A percentile compares a stretch with the other conserved stretches of the same genome.
phyloP scores from a whole-genome alignment of 2,329 filamentous ascomycete species.

The Nemania abortiva region DNA sequence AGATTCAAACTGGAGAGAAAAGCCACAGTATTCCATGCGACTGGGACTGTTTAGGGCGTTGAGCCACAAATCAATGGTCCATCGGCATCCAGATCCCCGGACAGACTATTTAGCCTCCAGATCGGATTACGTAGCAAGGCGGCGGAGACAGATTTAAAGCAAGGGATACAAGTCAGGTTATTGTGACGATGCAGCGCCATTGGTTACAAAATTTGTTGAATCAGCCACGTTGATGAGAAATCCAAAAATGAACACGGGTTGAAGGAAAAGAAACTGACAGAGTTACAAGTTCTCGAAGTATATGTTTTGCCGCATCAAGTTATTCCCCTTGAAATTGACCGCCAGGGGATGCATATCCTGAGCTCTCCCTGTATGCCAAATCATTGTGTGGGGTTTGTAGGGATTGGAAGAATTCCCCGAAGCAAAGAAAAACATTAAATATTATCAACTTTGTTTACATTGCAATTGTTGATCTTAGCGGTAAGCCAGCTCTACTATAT shows the following conservation, averaged over 20 bases:
- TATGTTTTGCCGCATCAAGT: neutral
- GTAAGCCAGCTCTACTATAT: neutral
- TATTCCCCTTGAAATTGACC: neutral
- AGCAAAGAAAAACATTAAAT: neutral
- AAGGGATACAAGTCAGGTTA: neutral
- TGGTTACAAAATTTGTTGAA: constrained; percentile 5
- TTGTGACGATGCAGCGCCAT: constrained; percentile 15
- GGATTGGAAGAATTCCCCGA: constrained; percentile 16
- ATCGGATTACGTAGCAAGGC: constrained; percentile 20
- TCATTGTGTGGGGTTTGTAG: constrained; percentile 13
- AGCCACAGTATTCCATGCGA: constrained; percentile 14
- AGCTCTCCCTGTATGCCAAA: constrained; percentile 7
- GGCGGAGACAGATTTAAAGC: constrained; percentile 32
- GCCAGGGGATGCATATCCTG: neutral
- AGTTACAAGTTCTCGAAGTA: neutral
- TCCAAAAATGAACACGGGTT: neutral
- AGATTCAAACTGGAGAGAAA: neutral
- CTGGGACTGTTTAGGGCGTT: constrained; percentile 15
- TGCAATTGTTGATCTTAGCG: neutral
- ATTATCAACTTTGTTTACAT: neutral
- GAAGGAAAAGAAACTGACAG: neutral
- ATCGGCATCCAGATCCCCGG: constrained; percentile 26
- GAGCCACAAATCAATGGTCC: constrained; percentile 1
- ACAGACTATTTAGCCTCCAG: constrained; percentile 9
- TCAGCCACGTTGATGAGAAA: constrained; percentile 14